Evolutionary conservation across 176 grass and related monocot genomes (phyloP).

Genomic region (Raddia distichophylla): DNA sequence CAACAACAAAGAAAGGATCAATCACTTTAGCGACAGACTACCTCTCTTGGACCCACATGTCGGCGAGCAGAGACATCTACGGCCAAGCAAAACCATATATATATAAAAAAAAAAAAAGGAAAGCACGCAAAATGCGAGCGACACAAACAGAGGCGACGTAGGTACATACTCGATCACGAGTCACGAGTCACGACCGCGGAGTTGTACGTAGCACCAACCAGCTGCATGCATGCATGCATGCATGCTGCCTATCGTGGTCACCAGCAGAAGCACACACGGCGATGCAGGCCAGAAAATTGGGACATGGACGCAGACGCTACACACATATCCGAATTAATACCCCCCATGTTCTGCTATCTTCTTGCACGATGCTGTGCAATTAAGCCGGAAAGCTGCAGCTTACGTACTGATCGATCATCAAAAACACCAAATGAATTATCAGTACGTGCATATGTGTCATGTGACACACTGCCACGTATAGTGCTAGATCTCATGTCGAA

Average conservation of each 20-base stretch:
- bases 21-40: too few species aligned
- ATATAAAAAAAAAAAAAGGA: too few species aligned
- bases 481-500: not conserved
- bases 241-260: not conserved
- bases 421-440: not conserved
- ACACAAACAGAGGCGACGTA: too few species aligned
- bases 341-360: not conserved
- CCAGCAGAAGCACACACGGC: not conserved
- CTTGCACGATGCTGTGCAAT: not conserved
- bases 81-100: too few species aligned
- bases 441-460: not conserved
- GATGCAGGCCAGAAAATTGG: not conserved
- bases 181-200: not conserved
- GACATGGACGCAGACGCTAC: not conserved
- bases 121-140: too few species aligned
- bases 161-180: not conserved
- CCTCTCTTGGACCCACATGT: too few species aligned
- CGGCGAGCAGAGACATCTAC: too few species aligned
- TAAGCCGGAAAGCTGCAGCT: conserved; percentile 12
- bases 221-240: not conserved
- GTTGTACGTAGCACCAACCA: not conserved
- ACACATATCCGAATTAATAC: not conserved
- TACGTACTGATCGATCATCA: not conserved
- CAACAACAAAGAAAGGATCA: too few species aligned
- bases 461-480: not conserved